Evolutionary conservation across 306 rosid genomes (phyloP), one percentile per base, ranked within the genome.

Genomic region (Acacia crassicarpa): DNA sequence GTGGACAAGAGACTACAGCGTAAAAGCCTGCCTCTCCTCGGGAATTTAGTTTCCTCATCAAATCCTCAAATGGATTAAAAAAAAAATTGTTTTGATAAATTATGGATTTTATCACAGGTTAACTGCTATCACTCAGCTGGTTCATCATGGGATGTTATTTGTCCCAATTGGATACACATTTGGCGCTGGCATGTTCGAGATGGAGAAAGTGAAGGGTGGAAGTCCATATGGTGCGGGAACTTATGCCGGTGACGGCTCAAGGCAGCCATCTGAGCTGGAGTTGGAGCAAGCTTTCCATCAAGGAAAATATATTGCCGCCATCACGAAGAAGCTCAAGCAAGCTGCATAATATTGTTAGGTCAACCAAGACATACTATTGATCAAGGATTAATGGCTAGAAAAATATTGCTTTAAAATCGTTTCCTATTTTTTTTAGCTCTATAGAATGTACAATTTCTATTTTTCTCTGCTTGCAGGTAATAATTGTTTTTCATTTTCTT

Each of bases 1-100:
- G 98, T 3, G 98, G 98, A 70, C 98, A 94, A 83, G 97, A 94
- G 88, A 94, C 98, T n/a, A 94, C 97, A 12, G 94, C 97, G 98
- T 94, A 89, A 89, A 94, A 74, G 20, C 81, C 53, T 19, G 23
- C 81, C 53, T n/a, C 9, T 35, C n/a, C 76, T 51, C 4, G 74
- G 6, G 49, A 25, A 32, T 15, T 65, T 51, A 25, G n/a, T 30
- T 65, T 53, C 25, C 48, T 35, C 38, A 13, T 38, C 65, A 22
- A 72, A 65, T 80, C 33, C 41, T 56, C 23, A 20, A 40, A 72
- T 58, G 68, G 54, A 78, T 58, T 16, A 5, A 0, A n/a, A 19
- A 22, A 43, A 23, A 53, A 48, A 20, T 67, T 67, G 59, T 56
- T 63, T 10, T 32, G 49, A n/a, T 45, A 76, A 59, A 20, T 48